Conservation (phyloP, 352 stramenopile species). For the Aphanomyces astaci region DNA sequence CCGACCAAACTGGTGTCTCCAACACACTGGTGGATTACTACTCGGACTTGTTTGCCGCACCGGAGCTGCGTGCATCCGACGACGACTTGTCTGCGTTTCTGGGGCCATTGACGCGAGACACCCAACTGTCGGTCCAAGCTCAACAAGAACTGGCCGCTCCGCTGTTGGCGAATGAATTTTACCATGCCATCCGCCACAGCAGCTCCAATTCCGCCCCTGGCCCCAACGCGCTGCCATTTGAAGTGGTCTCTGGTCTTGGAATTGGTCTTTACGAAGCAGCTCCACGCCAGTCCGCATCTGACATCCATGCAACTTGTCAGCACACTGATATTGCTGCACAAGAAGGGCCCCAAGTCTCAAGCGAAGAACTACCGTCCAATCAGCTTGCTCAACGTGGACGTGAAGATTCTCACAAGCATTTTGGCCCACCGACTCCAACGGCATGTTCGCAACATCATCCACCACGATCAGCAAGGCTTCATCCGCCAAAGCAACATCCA, state of each 20-base stretch:
- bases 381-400: slow-evolving; percentile 7
- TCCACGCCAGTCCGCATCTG: neutral
- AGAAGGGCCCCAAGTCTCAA: neutral
- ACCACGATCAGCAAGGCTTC: neutral
- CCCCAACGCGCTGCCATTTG: neutral
- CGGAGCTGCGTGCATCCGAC: neutral
- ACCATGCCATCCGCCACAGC: neutral
- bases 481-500: neutral
- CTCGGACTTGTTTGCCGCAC: neutral
- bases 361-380: slow-evolving; percentile 1
- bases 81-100: neutral
- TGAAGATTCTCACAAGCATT: neutral
- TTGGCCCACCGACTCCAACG: neutral
- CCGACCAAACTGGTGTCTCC: neutral
- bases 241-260: slow-evolving; percentile 1
- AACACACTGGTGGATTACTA: neutral
- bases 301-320: neutral
- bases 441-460: neutral
- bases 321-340: slow-evolving; percentile 2
- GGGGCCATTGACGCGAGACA: neutral
- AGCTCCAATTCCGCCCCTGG: neutral
- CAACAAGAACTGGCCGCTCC: neutral
- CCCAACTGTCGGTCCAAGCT: neutral
- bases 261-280: neutral
- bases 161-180: neutral